phyloP scores from a whole-genome alignment of 768 basidiomycete genomes.

The Kwoniella bestiolae region DNA sequence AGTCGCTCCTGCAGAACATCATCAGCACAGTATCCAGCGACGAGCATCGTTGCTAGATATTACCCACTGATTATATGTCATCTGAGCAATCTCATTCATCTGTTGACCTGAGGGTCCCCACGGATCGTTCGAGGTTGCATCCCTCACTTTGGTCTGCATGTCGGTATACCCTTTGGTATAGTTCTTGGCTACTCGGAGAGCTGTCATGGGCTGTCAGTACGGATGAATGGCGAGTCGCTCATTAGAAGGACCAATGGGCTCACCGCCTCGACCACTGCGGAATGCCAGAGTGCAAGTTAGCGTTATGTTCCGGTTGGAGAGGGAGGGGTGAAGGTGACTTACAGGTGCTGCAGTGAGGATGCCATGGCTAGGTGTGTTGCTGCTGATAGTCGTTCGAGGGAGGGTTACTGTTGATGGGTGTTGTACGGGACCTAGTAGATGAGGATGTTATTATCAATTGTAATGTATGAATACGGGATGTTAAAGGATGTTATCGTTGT shows the following conservation, averaged over 20 bases:
- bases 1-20: slow-evolving; percentile 70
- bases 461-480: background rate
- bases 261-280: slow-evolving; percentile 52
- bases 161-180: slow-evolving; percentile 90
- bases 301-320: background rate
- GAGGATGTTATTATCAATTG: background rate
- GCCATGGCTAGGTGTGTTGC: slow-evolving; percentile 22
- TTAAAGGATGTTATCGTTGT: background rate
- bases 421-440: background rate
- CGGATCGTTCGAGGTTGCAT: slow-evolving; percentile 95
- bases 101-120: slow-evolving; percentile 97
- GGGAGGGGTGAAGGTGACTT: slow-evolving; percentile 12
- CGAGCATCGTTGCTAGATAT: background rate
- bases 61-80: slow-evolving; percentile 94
- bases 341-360: slow-evolving; percentile 45
- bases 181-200: slow-evolving; percentile 87
- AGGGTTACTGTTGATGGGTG: background rate
- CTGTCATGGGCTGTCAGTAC: slow-evolving; percentile 53
- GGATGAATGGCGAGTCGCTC: slow-evolving; percentile 2
- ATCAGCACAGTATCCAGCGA: background rate
- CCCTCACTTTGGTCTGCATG: slow-evolving; percentile 86
- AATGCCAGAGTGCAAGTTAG: slow-evolving; percentile 15
- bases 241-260: slow-evolving; percentile 10
- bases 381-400: background rate
- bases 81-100: slow-evolving; percentile 98